Conservation (phyloP, 331 rosid genomes). For the Erythrophleum ivorense region DNA sequence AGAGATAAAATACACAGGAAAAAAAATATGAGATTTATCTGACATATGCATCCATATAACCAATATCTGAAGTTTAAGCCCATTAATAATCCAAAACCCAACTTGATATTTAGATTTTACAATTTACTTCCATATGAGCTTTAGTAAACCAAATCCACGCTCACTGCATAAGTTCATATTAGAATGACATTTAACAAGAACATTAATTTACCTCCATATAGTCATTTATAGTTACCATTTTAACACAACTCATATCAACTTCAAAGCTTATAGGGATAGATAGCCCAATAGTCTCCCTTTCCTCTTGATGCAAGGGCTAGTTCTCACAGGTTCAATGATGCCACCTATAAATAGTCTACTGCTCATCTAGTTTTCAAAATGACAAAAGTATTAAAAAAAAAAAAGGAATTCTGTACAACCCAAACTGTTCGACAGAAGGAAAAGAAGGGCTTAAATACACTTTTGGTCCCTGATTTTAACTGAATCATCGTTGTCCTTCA, state of each 20-base stretch:
- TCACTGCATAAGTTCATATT: not conserved
- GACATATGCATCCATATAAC: not conserved
- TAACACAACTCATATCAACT: not conserved
- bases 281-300: not conserved
- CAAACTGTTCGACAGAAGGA: not conserved
- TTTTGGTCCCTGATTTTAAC: not conserved
- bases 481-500: not conserved
- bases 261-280: not conserved
- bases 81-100: not conserved
- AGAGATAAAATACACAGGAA: not conserved
- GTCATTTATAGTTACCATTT: not conserved
- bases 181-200: not conserved
- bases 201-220: not conserved
- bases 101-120: not conserved
- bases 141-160: not conserved
- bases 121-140: constrained; percentile 1
- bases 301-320: not conserved
- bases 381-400: constrained; percentile 7
- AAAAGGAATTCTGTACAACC: not conserved
- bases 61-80: not conserved
- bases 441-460: not conserved
- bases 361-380: not conserved
- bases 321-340: not conserved
- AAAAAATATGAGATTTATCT: not conserved
- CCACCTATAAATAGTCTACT: not conserved